Base-by-base conservation (phyloP, 1,284 basidiomycete species). In the Fereydounia khargensis region DNA sequence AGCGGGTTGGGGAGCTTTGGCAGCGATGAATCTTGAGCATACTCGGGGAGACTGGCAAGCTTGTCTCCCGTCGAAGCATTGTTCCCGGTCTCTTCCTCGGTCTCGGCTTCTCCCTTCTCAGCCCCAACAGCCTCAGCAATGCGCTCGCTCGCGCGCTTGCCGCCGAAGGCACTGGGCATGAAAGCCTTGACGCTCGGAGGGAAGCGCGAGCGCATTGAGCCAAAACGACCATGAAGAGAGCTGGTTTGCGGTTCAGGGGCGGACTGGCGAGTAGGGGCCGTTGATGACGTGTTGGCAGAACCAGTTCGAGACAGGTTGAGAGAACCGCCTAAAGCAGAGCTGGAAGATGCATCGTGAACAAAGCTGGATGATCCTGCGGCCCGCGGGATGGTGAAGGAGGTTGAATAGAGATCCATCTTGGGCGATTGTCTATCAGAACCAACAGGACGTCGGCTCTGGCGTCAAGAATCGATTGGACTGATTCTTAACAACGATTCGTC, bases 141-240 rank as follows among this genome's bases (percentile, higher is more conserved):
- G 20, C 67, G 47, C 27, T 71, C 68, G 31, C 46, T 69, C 40
- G 68, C 54, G 24, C 67, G 50, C 51, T 71, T 71, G 22, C 62
- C 65, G 20, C 67, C 65, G 27, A 71, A 69, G 20, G 68, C 68
- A 18, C 56, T 60, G 17, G 67, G 67, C 64, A 69, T 71, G 46
- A 71, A 71, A 2, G 68, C 65, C 42, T 70, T 70, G 46, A 70
- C 68, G 55, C 58, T 65, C 16, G 68, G 68, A 24, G 68, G 67
- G 33, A 71, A 61, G 10, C 69, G 53, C 1, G 69, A 71, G 21
- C 69, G 65, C 67, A 71, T 70, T 31, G 65, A 68, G 23, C 59
- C 58, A 41, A 71, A 53, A 9, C 67, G 46, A 24, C 67, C 60
- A 7, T 56, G 59, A 9, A 62, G 41, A 18, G 64, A 56, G 2